These are phyloP conservation scores for Tulasnella sp. DNA, from an alignment of 768 basidiomycete species.

Conservation along the genomic window DNA sequence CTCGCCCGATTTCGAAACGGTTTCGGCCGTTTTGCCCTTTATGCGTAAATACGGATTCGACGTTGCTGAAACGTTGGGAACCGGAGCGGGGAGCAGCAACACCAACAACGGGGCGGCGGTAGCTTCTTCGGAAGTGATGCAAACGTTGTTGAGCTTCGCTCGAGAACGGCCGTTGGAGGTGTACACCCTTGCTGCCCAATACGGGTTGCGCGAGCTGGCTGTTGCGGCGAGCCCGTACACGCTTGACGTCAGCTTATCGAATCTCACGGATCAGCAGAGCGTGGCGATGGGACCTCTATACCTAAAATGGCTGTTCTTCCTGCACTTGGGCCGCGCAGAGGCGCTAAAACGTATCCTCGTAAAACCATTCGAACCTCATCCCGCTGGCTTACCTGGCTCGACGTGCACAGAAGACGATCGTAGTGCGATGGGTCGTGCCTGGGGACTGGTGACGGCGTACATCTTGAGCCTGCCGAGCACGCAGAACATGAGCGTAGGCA, in stretches of 20 bases:
- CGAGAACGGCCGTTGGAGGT: constrained; percentile 61
- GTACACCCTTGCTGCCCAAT: constrained; percentile 59
- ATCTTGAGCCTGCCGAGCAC: constrained; percentile 9
- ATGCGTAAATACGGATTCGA: constrained; percentile 55
- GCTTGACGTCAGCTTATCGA: constrained; percentile 58
- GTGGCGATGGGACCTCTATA: constrained; percentile 65
- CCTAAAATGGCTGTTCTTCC: constrained; percentile 71
- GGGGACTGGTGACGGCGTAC: constrained; percentile 23
- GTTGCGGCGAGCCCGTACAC: constrained; percentile 67
- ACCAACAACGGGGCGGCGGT: neutral
- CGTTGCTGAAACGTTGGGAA: constrained; percentile 37
- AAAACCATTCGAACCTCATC: constrained; percentile 16
- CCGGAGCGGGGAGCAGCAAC: neutral
- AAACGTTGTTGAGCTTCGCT: constrained; percentile 54
- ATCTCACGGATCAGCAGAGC: constrained; percentile 63
- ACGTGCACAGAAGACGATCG: constrained; percentile 19
- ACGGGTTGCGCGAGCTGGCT: constrained; percentile 65
- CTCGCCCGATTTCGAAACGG: constrained; percentile 41
- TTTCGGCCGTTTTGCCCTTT: constrained; percentile 49
- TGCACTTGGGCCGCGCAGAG: constrained; percentile 75
- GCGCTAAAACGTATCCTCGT: constrained; percentile 67
- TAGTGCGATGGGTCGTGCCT: constrained; percentile 14
- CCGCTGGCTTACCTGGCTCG: neutral
- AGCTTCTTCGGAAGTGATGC: constrained; percentile 14
- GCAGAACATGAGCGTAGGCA: neutral